Evolutionary conservation across 73 alveolate species (phyloP), one percentile per base, ranked within the genome.

Genomic region (Paramecium primaurelia): DNA sequence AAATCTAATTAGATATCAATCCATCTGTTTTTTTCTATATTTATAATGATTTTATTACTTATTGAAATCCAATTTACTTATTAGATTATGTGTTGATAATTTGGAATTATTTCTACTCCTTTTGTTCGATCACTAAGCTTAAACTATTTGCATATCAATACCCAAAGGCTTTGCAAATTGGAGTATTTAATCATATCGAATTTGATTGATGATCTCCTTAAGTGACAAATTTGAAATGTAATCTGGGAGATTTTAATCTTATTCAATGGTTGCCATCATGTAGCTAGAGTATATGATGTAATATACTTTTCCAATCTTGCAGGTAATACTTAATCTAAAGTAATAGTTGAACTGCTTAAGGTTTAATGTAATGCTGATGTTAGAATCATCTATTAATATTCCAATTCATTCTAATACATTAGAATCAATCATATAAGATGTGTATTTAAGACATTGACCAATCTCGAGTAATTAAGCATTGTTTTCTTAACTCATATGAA

Each of bases 121-220:
- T 28, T 28, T 34, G 42, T 34, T 64, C 84, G 84, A 64, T 64
- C 84, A 64, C 84, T 64, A 64, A 64, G 84, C 84, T 64, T 64
- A 64, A 64, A 34, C 51, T 32, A 64, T 32, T 28, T 32, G 12
- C 10, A 64, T 20, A 10, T 32, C 18, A 64, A 32, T 64, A 64
- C 84, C 84, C 14, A 64, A 28, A 64, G 84, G 84, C 30, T 64
- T 32, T 7, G 54, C 84, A 64, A 64, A 64, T 54, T 54, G 32
- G 1, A 64, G 47, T 34, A 28, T 64, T 34, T 64, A 8, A 64
- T 64, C 47, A 28, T 34, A 32, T 28, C 51, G n/a, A 32, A 64
- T 64, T 34, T 32, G 47, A 32, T 64, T 64, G 51, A 28, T 6
- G 12, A 28, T 64, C 9, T 64, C 69, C 6, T 64, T 28, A 6